Base-by-base conservation (phyloP, 208 protist species). In the Crithidia bombi region DNA sequence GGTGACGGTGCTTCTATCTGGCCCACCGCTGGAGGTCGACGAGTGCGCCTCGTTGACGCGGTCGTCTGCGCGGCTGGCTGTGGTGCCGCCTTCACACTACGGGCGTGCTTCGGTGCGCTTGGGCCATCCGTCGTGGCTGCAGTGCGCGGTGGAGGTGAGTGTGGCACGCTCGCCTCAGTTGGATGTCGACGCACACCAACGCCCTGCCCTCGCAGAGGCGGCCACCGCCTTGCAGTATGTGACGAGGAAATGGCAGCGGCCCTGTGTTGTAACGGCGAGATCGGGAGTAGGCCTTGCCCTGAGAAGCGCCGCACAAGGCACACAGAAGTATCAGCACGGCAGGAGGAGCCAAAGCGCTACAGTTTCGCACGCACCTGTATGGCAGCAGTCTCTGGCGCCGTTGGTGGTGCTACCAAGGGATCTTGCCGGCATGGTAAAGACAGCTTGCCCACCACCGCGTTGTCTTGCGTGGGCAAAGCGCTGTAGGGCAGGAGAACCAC, bases 1-100 rank as follows among this genome's bases (percentile, higher is more conserved):
- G 12, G 71, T 77, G 39, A 70, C 57, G 25, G 71, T 77, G 52
- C 33, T 77, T 38, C 65, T 77, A 17, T 21, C 71, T 21, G 71
- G 71, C 9, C 25, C 44, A 23, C 64, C 71, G 39, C 32, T 25
- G 26, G 57, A 51, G 49, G 36, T 71, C n/a, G 63, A 54, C 17
- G 71, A 77, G 57, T 77, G 71, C 57, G 64, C 43, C 9, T 71
- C 55, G 47, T 33, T 77, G 38, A 77, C 71, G 6, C 17, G 25
- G 32, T 69, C 56, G 14, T 77, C 64, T 25, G 71, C 64, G 6
- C 46, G 39, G n/a, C 33, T 77, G 9, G 14, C 57, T 26, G 36
- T 35, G 64, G 23, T 17, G 44, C 3, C 23, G 11, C 25, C 11
- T 10, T 2, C 33, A 10, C 38, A 28, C 6, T 41, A 35, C 5